These are phyloP conservation scores for Annulohypoxylon truncatum DNA, from an alignment of 2,329 filamentous ascomycete genomes.

Conservation along the genomic window DNA sequence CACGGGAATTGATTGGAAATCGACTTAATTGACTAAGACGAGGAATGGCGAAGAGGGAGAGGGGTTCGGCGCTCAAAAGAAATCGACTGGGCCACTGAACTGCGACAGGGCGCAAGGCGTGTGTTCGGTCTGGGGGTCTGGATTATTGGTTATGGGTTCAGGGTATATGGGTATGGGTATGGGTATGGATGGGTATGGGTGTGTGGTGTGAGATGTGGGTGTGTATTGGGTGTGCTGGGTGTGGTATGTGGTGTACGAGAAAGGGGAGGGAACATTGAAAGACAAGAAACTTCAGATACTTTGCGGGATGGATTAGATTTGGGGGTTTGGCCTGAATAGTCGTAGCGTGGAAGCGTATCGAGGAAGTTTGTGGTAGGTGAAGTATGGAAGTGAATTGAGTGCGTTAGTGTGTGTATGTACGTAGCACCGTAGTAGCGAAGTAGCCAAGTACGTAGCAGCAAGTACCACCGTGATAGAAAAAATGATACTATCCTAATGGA, in stretches of 20 bases:
- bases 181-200: not conserved
- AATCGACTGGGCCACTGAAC: constrained; percentile 4
- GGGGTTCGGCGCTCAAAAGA: constrained; percentile 35
- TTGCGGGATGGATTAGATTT: constrained; percentile 7
- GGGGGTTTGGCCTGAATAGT: not conserved
- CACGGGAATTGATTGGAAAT: constrained; percentile 41
- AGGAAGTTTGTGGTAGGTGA: not conserved
- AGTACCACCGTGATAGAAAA: constrained; percentile 22
- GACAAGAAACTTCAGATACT: not conserved
- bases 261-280: constrained; percentile 21
- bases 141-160: constrained; percentile 1
- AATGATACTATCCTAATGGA: not conserved
- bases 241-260: constrained; percentile 23
- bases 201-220: constrained; percentile 3
- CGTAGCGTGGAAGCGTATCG: not conserved
- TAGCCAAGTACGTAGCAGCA: not conserved
- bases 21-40: constrained; percentile 22
- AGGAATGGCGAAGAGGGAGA: constrained; percentile 23
- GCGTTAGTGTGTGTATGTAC: not conserved
- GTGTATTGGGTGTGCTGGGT: not conserved
- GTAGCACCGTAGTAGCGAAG: not conserved
- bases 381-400: too few relatives aligned
- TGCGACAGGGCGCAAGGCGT: constrained; percentile 39
- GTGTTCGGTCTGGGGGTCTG: constrained; percentile 13
- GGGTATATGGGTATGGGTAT: not conserved